Evolutionary conservation across 164 flowering plant species (phyloP).

Genomic region (Dillenia turbinata): DNA sequence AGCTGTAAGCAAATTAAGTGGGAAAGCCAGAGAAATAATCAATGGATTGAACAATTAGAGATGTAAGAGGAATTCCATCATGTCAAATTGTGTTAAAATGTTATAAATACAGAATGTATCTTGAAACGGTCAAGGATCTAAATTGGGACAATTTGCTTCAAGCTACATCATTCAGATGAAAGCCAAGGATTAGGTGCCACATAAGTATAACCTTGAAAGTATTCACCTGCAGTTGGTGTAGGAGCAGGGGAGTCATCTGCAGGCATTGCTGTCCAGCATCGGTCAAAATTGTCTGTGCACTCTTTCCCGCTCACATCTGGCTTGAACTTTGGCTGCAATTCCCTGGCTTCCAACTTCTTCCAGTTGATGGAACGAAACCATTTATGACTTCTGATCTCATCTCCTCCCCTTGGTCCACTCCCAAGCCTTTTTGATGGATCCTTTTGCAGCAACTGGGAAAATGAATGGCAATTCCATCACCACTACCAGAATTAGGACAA

Average conservation of each 20-base stretch:
- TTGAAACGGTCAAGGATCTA: no score
- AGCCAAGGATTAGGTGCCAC: constrained; percentile 83
- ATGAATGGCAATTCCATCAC: neutral
- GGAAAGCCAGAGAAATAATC: no score
- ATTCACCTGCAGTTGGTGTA: constrained; percentile 69
- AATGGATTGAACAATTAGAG: no score
- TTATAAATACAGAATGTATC: no score
- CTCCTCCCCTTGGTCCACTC: constrained; percentile 64
- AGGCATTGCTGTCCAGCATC: constrained; percentile 83
- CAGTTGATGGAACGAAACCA: constrained; percentile 76
- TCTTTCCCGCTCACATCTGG: constrained; percentile 77
- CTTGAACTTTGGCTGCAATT: constrained; percentile 61
- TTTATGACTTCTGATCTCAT: constrained; percentile 61
- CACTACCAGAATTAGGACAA: neutral
- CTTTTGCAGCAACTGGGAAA: constrained; percentile 63
- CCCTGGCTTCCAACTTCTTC: constrained; percentile 70
- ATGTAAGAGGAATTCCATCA: no score
- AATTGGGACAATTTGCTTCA: constrained; percentile 3
- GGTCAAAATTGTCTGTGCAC: constrained; percentile 78
- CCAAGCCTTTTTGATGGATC: constrained; percentile 73
- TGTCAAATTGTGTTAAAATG: no score
- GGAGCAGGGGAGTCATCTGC: constrained; percentile 78
- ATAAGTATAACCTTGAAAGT: constrained; percentile 72
- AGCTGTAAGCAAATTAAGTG: no score
- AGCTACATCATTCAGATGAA: constrained; percentile 23